A percentile compares a stretch with the other conserved stretches of the same genome.
Conservation (phyloP, 2,329 filamentous ascomycete species). For the Penicillium sumatraense region DNA sequence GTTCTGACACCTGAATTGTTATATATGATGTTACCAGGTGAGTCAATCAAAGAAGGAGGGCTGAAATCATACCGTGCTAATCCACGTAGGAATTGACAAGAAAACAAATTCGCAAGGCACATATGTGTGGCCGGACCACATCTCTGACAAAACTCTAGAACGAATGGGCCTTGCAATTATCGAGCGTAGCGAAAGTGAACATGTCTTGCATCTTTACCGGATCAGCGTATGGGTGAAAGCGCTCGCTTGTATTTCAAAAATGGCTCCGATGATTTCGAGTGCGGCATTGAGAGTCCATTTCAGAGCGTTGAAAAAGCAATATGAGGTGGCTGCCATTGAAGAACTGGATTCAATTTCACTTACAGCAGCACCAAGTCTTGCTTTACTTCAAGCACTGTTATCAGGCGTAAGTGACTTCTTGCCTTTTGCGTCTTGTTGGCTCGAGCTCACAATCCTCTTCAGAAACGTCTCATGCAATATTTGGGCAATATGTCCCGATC, state of each 20-base stretch:
- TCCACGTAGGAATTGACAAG: slow-evolving; percentile 15
- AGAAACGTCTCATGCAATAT: slow-evolving; percentile 28
- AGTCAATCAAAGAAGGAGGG: neutral
- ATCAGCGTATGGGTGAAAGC: slow-evolving; percentile 28
- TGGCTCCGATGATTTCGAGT: slow-evolving; percentile 23
- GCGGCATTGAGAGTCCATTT: slow-evolving; percentile 22
- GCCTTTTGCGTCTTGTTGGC: neutral
- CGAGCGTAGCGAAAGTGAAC: slow-evolving; percentile 22
- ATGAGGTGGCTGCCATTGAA: slow-evolving; percentile 22
- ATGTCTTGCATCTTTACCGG: slow-evolving; percentile 23
- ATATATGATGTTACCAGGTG: slow-evolving; percentile 29
- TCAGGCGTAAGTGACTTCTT: slow-evolving; percentile 20
- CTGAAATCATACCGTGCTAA: neutral
- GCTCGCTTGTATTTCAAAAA: slow-evolving; percentile 23
- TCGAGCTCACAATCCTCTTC: neutral
- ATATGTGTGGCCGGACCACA: slow-evolving; percentile 28
- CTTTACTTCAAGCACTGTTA: slow-evolving; percentile 26
- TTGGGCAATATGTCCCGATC: slow-evolving; percentile 28
- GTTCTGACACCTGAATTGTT: slow-evolving; percentile 26
- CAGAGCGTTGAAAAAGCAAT: slow-evolving; percentile 23
- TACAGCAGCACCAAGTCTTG: slow-evolving; percentile 23
- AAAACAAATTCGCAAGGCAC: slow-evolving; percentile 25
- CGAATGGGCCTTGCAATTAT: slow-evolving; percentile 30
- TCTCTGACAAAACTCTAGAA: slow-evolving; percentile 24
- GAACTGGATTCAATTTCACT: slow-evolving; percentile 24